Base-by-base conservation (phyloP, 371 early-diverging fungal genomes). In the Mucor piriformis region DNA sequence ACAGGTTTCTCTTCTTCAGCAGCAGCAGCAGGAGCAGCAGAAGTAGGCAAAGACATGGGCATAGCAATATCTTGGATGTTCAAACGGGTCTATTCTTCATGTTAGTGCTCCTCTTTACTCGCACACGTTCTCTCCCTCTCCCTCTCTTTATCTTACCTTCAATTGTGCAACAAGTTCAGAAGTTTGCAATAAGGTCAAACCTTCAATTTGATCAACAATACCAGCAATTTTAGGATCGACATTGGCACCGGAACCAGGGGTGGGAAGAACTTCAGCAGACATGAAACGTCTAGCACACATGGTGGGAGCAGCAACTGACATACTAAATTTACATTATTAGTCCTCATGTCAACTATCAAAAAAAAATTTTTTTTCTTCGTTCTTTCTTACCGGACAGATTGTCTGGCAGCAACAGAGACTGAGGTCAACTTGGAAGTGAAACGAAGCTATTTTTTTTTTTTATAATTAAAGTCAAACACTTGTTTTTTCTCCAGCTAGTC, bases 51-150 rank as follows among this genome's bases (percentile, higher is more conserved):
- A 37, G 78, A 83, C 18, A 89, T 81, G 50, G 97, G 93, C 84
- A 96, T 88, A 38, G 91, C 91, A 63, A 93, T 84, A 72, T 96
- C 96, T 69, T 89, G 85, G 66, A 97, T 97, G 79, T 97, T 97
- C 61, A 95, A 81, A 49, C 88, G 87, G 32, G 84, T 77, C 93
- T 93, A 80, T 13, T 29, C 35, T 3, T 29, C 54, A 42, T 34
- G 3, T 40, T 25, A 21, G n/a, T 32, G 35, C 56, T 37, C 33
- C 50, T 13, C 20, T 43, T 40, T 13, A 29, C 44, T 48, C 3
- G 8, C 24, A 16, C 0, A 35, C 15, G 23, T 10, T 38, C 16
- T 13, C 15, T 42, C 43, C 23, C 16, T 23, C 6, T 42, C 12
- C 34, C 18, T 25, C 42, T 25, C 16, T 40, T 10, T n/a, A 43